Evolutionary conservation across 805 yeast species (phyloP), one percentile per base, ranked within the genome.

Genomic region (Ogataea parapolymorpha): DNA sequence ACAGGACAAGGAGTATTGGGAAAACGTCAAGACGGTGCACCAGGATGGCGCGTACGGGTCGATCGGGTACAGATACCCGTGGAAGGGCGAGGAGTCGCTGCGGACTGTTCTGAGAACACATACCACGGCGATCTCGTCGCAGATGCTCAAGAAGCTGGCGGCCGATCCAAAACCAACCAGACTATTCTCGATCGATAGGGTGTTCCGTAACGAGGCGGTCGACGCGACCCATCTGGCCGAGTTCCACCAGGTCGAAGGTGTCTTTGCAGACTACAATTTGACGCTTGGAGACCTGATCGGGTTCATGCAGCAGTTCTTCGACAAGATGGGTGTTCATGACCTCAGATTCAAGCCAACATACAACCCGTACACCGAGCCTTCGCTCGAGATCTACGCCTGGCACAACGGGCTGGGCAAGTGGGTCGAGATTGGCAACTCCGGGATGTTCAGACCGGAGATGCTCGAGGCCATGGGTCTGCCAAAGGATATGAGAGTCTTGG

Each of bases 401-500:
- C 99, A 93, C 69, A 82, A 80, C 55, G 96, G 96, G 37, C 76
- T 93, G 57, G 82, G 76, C 55, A 93, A 88, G 66, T 95, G 99
- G 99, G 99, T 93, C 49, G 99, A 93, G 74, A 91, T 93, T 59
- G 99, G 99, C 66, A 93, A 93, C 75, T 89, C 97, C 14, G 99
- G 99, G 66, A 85, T 93, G 96, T 93, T 93, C 77, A 82, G 99
- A 70, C 99, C 99, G 11, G 99, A 93, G 71, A 93, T 93, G 99
- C 75, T 95, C 63, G 96, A 89, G 70, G 72, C 96, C 32, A 91
- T 93, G 98, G 99, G 99, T 26, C 77, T 93, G 59, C 99, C 99
- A 45, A 82, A 82, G 71, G 85, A 87, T 62, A 67, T 95, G 71
- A 78, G 97, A 64, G 98, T 91, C 10, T 77, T 89, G 52, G 99